Evolutionary conservation across 176 grass and related monocot genomes (phyloP).

Genomic region (Cenchrus americanus): DNA sequence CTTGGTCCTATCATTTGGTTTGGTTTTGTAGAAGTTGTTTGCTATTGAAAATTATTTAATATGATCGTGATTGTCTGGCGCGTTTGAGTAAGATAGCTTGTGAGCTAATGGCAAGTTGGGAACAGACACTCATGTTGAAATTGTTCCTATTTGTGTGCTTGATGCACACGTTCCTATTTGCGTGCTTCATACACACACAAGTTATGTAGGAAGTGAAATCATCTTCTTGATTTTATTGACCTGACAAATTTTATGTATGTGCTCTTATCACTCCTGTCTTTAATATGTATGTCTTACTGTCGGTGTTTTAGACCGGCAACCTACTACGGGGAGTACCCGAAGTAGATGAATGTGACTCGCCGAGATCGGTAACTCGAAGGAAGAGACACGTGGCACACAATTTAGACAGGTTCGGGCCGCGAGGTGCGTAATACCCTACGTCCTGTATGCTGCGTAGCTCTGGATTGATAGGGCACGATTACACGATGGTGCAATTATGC

Average conservation of each 20-base stretch:
- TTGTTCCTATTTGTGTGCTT: background rate
- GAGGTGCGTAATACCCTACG: no score
- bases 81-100: background rate
- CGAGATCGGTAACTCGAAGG: no score
- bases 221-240: slow-evolving; percentile 22
- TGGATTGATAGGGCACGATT: no score
- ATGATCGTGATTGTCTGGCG: background rate
- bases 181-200: no score
- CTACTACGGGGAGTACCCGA: no score
- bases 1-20: slow-evolving; percentile 3
- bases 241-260: background rate
- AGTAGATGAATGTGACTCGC: no score
- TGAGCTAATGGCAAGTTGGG: background rate
- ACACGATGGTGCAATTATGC: no score
- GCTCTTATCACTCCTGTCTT: background rate
- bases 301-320: no score
- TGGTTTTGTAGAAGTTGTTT: background rate
- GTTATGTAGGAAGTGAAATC: background rate
- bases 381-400: no score
- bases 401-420: no score
- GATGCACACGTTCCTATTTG: background rate
- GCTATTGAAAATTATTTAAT: slow-evolving; percentile 13
- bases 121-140: slow-evolving; percentile 10
- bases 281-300: background rate
- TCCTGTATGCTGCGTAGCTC: no score